These are phyloP conservation scores for Graphium sp. DNA, from an alignment of 2,329 filamentous ascomycete genomes.

Conservation along the genomic window DNA sequence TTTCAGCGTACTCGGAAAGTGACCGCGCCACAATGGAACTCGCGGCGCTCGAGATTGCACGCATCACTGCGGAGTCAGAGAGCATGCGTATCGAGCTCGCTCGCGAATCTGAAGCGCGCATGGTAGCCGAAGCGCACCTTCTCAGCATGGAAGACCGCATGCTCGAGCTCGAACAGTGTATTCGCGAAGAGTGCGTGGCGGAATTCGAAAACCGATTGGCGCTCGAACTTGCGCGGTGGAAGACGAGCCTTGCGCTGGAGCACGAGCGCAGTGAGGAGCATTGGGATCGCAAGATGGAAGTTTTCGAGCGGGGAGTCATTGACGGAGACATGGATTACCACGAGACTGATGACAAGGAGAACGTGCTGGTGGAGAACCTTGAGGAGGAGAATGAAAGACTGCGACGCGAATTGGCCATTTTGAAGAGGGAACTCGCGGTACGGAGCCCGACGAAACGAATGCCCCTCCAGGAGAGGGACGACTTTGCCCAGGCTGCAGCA, in stretches of 20 bases:
- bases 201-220: slow-evolving; percentile 72
- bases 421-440: slow-evolving; percentile 48
- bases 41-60: slow-evolving; percentile 63
- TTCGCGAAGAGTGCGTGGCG: slow-evolving; percentile 74
- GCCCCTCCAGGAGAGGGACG: slow-evolving; percentile 36
- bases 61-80: slow-evolving; percentile 40
- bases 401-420: slow-evolving; percentile 42
- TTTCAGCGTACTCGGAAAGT: slow-evolving; percentile 21
- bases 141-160: slow-evolving; percentile 50
- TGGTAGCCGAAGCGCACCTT: slow-evolving; percentile 58
- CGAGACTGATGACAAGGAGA: slow-evolving; percentile 39
- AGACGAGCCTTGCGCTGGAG: slow-evolving; percentile 61
- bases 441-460: slow-evolving; percentile 46
- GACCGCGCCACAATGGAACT: slow-evolving; percentile 64
- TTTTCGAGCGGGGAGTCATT: slow-evolving; percentile 33
- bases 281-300: slow-evolving; percentile 70
- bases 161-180: slow-evolving; percentile 57
- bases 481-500: slow-evolving; percentile 13
- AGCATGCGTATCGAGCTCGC: slow-evolving; percentile 48
- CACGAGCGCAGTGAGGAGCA: slow-evolving; percentile 68
- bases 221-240: slow-evolving; percentile 66
- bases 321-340: slow-evolving; percentile 24
- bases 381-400: slow-evolving; percentile 57
- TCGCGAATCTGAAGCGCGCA: slow-evolving; percentile 52
- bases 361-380: slow-evolving; percentile 43